Evolutionary conservation across 2,329 filamentous ascomycete species (phyloP).

Genomic region (Nannizziopsis arthrosporioides): DNA sequence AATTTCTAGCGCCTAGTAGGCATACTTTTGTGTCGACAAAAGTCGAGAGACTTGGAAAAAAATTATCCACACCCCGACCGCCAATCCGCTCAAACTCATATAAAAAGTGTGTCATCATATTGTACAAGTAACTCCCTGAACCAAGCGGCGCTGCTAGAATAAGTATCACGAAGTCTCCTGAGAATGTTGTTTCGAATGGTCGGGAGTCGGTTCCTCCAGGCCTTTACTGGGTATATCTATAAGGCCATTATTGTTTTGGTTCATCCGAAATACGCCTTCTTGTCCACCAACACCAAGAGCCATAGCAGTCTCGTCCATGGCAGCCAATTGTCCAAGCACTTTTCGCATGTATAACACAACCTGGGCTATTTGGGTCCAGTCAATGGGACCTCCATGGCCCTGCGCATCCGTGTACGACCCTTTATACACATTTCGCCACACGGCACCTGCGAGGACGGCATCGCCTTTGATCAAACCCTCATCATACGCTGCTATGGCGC

Average conservation of each 20-base stretch:
- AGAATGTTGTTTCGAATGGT: no score
- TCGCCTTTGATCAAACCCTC: constrained; percentile 38
- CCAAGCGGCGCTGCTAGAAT: no score
- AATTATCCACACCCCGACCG: no score
- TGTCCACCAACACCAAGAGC: constrained; percentile 39
- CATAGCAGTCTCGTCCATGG: constrained; percentile 43
- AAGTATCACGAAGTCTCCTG: no score
- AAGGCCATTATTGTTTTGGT: constrained; percentile 5
- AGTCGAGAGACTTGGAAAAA: no score
- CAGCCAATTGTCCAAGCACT: constrained; percentile 44
- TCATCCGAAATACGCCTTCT: constrained; percentile 26
- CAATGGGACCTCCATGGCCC: constrained; percentile 37
- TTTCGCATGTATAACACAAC: constrained; percentile 54
- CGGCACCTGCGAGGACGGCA: constrained; percentile 47
- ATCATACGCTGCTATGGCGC: constrained; percentile 57
- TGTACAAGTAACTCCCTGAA: no score
- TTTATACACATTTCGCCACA: constrained; percentile 93
- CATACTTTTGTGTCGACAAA: no score
- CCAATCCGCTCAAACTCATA: no score
- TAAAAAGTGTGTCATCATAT: no score
- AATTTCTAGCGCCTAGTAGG: no score
- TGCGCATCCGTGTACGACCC: constrained; percentile 41
- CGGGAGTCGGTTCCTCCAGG: constrained; percentile 3
- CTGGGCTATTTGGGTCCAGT: constrained; percentile 48
- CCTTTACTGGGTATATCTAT: not conserved